Evolutionary conservation across 1,284 basidiomycete genomes (phyloP), one percentile per base, ranked within the genome.

Genomic region (Ganoderma lucidum): DNA sequence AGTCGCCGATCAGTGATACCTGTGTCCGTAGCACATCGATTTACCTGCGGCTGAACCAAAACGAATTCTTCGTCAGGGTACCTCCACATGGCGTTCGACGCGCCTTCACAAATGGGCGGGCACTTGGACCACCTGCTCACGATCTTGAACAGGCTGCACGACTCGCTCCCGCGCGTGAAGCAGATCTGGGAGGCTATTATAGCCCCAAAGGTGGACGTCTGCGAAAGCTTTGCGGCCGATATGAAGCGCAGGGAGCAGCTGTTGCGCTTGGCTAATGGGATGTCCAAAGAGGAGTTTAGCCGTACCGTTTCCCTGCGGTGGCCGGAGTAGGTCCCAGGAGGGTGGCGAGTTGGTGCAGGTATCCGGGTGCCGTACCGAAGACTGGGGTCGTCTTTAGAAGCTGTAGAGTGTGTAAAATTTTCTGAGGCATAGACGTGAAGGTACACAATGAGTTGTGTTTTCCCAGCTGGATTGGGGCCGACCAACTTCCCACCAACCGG

Each of bases 41-140:
- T 19, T 14, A n/a, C 28, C 15, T 6, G 17, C 12, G 6, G 28
- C 39, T 45, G 39, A 56, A 19, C n/a, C 62, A 30, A 30, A 14
- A 3, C 15, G 3, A 15, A n/a, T 39, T 10, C 8, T 42, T 56
- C 12, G 6, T 28, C 28, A 62, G 61, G 39, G 61, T 62, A 30
- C 42, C 39, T 62, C 42, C 61, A 62, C 14, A 42, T 30, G 37
- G 61, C 61, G 28, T 62, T 62, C 61, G 30, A 45, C 39, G 28
- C 8, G 28, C 42, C 5, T 5, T 45, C n/a, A 12, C 14, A 45
- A 14, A 41, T 30, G 37, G 41, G 41, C 10, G 60, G 28, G 37
- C 41, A 23, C n/a, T 5, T 30, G 37, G 15, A 62, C 9, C 19
- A 30, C 41, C 41, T 45, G 23, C 39, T 62, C 42, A 45, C 9